Percentiles rank a stretch among this genome's conserved stretches.
phyloP scores from a whole-genome alignment of 129 eudicot genomes.

The Erigeron canadensis region DNA sequence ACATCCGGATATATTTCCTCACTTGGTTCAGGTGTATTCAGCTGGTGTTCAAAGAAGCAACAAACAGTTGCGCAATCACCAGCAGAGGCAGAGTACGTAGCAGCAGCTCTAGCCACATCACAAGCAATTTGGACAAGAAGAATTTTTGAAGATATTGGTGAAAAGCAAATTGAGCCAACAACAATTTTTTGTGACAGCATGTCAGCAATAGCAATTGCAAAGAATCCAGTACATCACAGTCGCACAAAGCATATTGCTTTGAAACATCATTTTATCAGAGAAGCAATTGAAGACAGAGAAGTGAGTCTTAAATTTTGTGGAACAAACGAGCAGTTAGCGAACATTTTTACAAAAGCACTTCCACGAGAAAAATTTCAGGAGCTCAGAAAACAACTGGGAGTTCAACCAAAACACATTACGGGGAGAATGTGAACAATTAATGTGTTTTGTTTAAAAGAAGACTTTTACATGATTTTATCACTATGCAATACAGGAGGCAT shows the following conservation, averaged over 20 bases:
- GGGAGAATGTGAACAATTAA: background rate
- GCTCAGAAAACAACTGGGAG: background rate
- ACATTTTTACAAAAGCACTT: background rate
- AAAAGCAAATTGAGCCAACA: background rate
- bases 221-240: background rate
- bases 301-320: background rate
- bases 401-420: background rate
- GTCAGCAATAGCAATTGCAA: background rate
- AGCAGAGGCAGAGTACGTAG: background rate
- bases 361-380: background rate
- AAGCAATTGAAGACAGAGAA: background rate
- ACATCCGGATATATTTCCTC: background rate
- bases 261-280: background rate
- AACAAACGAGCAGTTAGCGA: background rate
- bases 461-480: too few relatives aligned
- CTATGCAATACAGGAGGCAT: too few relatives aligned
- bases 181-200: background rate
- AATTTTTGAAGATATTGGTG: background rate
- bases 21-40: background rate
- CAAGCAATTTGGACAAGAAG: background rate
- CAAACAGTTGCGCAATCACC: background rate
- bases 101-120: background rate
- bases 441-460: too few relatives aligned
- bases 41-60: background rate
- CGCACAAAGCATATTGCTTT: background rate